These are phyloP conservation scores for Ophiostoma angusticollis DNA, from an alignment of 2,329 filamentous ascomycete genomes.

Conservation along the genomic window DNA sequence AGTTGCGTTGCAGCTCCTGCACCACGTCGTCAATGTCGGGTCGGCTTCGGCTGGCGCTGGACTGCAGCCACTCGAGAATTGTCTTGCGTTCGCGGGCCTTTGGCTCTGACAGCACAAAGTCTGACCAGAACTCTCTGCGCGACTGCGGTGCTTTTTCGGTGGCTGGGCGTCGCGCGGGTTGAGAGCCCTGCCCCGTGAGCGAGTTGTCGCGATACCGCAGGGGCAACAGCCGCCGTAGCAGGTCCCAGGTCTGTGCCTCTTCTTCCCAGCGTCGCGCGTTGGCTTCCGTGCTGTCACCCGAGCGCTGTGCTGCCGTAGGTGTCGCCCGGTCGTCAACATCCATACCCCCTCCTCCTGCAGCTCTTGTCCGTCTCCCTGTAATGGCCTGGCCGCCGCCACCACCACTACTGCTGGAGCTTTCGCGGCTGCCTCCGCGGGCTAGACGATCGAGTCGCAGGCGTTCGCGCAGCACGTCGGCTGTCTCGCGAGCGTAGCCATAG, in stretches of 20 bases:
- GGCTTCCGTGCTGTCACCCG: constrained; percentile 16
- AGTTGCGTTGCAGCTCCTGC: constrained; percentile 59
- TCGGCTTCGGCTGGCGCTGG: constrained; percentile 55
- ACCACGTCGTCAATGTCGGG: constrained; percentile 66
- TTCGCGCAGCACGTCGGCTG: constrained; percentile 30
- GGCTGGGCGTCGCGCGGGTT: constrained; percentile 6
- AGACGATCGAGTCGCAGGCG: constrained; percentile 21
- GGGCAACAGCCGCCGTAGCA: constrained; percentile 63
- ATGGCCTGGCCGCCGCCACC: neutral
- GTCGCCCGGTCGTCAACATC: constrained; percentile 39
- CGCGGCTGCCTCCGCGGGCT: constrained; percentile 11
- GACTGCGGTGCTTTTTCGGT: constrained; percentile 16
- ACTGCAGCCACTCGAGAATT: constrained; percentile 77
- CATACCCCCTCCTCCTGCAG: constrained; percentile 30
- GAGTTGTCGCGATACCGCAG: constrained; percentile 44
- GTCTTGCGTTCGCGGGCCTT: constrained; percentile 65
- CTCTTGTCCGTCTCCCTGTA: neutral
- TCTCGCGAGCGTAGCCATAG: constrained; percentile 39
- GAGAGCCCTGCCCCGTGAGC: constrained; percentile 17
- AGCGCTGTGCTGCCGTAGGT: constrained; percentile 10
- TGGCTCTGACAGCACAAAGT: constrained; percentile 62
- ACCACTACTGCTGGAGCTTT: constrained; percentile 7
- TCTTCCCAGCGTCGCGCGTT: constrained; percentile 57
- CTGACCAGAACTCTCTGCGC: constrained; percentile 41
- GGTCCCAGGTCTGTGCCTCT: constrained; percentile 83